Evolutionary conservation across 2,329 filamentous ascomycete genomes (phyloP), one percentile per base, ranked within the genome.

Genomic region (Colletotrichum coccodes): DNA sequence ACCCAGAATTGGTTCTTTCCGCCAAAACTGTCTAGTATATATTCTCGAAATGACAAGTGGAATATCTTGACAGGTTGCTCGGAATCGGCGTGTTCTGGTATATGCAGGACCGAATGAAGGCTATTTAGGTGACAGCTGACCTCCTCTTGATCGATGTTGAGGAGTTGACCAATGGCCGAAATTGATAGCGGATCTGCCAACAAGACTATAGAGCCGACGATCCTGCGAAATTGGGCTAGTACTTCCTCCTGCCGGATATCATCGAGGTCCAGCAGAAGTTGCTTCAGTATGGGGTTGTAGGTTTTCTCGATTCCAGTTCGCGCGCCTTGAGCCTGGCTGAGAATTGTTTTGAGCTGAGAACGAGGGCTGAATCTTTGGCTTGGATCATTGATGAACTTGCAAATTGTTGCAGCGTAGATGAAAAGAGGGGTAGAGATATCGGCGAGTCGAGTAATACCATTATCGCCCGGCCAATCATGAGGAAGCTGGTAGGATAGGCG

Each of bases 361-460:
- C 26, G 47, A 12, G 47, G 47, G 6, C 12, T 11, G 18, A 50
- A 50, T 28, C 23, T 9, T 4, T 16, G 28, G 28, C 52, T 34
- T 5, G 18, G 28, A 28, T 40, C 52, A 8, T 36, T 21, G 30
- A 77, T 60, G 40, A 76, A 76, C 2, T 67, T 71, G 49, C 71
- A 74, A 18, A 72, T 70, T 7, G 75, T 77, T 40, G 75, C 64
- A 30, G 76, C 76, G 56, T 71, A 75, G 54, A 77, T 77, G 59
- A 78, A 78, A 2, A 79, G 63, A 0, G 76, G 75, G 16, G 65
- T 68, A 23, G 78, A 72, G 56, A 73, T 76, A 21, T 58, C 16
- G 23, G 73, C 70, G 12, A 77, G 69, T 23, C 26, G 38, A 38
- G 57, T 18, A 9, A 76, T 64, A 16, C 12, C 18, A 9, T 46